Percentiles rank a stretch among this genome's conserved stretches.
phyloP scores from a whole-genome alignment of 768 basidiomycete species.

The Tulasnella sp. region DNA sequence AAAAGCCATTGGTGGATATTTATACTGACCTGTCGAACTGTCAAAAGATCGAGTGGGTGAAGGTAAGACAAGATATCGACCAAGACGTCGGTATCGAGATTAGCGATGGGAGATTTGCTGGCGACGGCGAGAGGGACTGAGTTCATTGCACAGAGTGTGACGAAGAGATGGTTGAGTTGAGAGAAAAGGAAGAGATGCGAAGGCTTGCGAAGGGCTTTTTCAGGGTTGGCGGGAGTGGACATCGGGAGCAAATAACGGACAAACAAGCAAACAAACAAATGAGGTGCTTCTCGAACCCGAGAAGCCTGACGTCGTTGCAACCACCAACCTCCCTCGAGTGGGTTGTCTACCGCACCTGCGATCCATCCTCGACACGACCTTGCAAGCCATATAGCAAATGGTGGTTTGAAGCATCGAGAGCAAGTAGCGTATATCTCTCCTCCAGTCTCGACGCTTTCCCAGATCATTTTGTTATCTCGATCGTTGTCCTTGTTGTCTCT shows the following conservation, averaged over 20 bases:
- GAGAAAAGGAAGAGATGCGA: neutral
- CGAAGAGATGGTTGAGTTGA: neutral
- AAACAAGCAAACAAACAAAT: neutral
- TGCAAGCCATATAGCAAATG: neutral
- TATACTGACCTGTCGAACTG: neutral
- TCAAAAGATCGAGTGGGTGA: neutral
- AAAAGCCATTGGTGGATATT: neutral
- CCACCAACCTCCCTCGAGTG: neutral
- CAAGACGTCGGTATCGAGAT: slow-evolving; percentile 10
- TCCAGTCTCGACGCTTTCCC: neutral
- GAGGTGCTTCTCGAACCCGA: neutral
- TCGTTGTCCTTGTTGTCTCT: neutral
- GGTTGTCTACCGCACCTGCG: slow-evolving; percentile 5
- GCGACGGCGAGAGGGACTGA: neutral
- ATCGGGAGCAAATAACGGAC: neutral
- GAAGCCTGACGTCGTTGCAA: neutral
- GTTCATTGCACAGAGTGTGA: slow-evolving; percentile 7
- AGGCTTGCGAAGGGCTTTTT: neutral
- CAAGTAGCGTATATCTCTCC: neutral
- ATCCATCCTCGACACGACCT: neutral
- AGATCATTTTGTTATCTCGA: neutral
- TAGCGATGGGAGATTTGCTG: neutral
- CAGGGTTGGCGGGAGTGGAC: neutral
- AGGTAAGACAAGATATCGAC: slow-evolving; percentile 2
- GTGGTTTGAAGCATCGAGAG: neutral